phyloP scores from a whole-genome alignment of 139 green algal genomes.

The Astrephomene gubernaculifera region DNA sequence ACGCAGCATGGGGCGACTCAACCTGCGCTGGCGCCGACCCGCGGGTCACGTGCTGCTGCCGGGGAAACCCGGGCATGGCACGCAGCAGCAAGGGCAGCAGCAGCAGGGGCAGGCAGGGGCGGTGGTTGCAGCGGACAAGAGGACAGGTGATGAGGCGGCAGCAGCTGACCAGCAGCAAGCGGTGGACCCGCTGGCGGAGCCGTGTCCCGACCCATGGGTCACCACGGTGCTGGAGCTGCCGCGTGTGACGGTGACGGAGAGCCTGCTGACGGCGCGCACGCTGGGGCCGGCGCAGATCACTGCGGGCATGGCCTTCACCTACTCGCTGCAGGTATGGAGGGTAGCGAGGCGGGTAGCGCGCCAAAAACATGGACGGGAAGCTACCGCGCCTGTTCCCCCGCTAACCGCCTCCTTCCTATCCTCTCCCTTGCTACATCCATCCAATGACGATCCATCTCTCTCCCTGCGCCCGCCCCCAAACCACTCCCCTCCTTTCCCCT shows the following conservation, averaged over 20 bases:
- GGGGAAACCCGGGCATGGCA: too few species aligned
- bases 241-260: slow-evolving; percentile 55
- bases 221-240: slow-evolving; percentile 56
- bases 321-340: slow-evolving; percentile 56
- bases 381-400: too few species aligned
- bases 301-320: slow-evolving; percentile 63
- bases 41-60: slow-evolving; percentile 13
- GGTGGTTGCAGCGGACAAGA: background rate
- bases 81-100: background rate
- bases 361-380: too few species aligned
- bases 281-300: slow-evolving; percentile 50
- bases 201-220: slow-evolving; percentile 45
- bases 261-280: slow-evolving; percentile 51
- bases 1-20: slow-evolving; percentile 50
- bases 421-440: too few species aligned
- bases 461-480: background rate
- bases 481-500: background rate
- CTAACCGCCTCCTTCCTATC: too few species aligned
- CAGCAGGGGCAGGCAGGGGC: background rate
- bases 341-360: too few species aligned
- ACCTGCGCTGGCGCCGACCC: slow-evolving; percentile 53
- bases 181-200: slow-evolving; percentile 25
- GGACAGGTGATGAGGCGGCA: background rate
- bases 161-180: background rate
- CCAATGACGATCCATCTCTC: too few species aligned